These are phyloP conservation scores for Fusarium sp. DNA, from an alignment of 2,329 filamentous ascomycete species.

Conservation along the genomic window DNA sequence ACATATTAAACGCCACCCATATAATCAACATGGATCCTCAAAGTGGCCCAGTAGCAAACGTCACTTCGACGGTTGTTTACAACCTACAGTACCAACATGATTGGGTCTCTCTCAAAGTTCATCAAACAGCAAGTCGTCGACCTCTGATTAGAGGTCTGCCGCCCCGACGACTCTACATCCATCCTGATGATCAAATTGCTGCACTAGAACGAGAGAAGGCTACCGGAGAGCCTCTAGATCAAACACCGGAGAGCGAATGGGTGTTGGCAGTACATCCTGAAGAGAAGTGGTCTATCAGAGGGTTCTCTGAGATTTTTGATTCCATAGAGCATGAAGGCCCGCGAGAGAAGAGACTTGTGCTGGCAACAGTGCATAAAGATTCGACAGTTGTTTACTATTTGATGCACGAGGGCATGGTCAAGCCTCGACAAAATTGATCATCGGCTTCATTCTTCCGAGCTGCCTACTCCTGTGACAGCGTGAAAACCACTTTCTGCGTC, in stretches of 20 bases:
- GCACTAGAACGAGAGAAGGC: constrained; percentile 72
- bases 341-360: constrained; percentile 76
- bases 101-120: constrained; percentile 73
- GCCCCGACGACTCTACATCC: constrained; percentile 79
- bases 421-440: constrained; percentile 81
- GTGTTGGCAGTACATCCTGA: constrained; percentile 79
- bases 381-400: constrained; percentile 89
- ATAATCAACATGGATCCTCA: constrained; percentile 30
- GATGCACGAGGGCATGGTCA: constrained; percentile 88
- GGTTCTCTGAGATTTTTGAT: constrained; percentile 79
- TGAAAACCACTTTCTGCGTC: constrained; percentile 80
- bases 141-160: constrained; percentile 80
- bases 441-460: neutral
- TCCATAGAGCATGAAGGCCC: constrained; percentile 62
- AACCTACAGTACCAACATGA: constrained; percentile 83
- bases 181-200: constrained; percentile 85
- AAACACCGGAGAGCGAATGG: constrained; percentile 77
- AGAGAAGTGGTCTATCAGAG: constrained; percentile 78
- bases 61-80: constrained; percentile 68
- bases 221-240: constrained; percentile 59
- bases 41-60: constrained; percentile 37
- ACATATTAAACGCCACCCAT: constrained; percentile 8
- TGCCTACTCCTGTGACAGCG: constrained; percentile 53
- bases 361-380: constrained; percentile 82
- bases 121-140: constrained; percentile 63